phyloP scores from a whole-genome alignment of 768 basidiomycete genomes.

The Boletus barrowsii region DNA sequence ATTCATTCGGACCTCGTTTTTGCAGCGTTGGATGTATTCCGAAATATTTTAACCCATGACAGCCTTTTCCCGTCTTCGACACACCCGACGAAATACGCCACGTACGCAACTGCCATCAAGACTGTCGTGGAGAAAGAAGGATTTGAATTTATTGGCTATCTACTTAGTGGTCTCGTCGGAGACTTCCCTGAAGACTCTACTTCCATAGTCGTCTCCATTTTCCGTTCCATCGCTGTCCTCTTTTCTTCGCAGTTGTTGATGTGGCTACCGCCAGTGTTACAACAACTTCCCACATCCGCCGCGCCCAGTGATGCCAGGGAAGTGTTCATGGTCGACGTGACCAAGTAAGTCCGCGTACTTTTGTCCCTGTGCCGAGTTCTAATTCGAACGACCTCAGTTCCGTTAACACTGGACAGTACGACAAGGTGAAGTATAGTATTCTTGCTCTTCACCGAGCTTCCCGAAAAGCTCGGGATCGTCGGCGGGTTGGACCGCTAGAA shows the following conservation, averaged over 20 bases:
- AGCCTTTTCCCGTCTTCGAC: constrained; percentile 49
- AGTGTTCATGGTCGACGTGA: constrained; percentile 71
- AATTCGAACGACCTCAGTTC: constrained; percentile 43
- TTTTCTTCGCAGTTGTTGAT: constrained; percentile 66
- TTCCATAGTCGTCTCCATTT: constrained; percentile 69
- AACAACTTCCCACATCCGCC: constrained; percentile 59
- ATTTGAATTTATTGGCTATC: constrained; percentile 59
- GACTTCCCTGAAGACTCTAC: constrained; percentile 87
- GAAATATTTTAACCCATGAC: constrained; percentile 72
- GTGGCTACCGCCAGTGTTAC: constrained; percentile 73
- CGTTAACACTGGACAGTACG: constrained; percentile 60
- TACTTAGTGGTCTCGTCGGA: constrained; percentile 77
- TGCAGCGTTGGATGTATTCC: constrained; percentile 78
- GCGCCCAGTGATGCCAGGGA: constrained; percentile 65
- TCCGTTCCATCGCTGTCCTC: constrained; percentile 62
- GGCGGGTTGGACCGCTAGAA: constrained; percentile 34
- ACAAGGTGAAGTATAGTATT: constrained; percentile 82
- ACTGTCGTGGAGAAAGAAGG: constrained; percentile 68
- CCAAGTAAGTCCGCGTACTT: constrained; percentile 49
- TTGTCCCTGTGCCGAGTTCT: constrained; percentile 1
- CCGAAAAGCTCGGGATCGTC: constrained; percentile 68
- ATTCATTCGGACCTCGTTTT: constrained; percentile 81
- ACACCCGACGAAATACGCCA: constrained; percentile 55
- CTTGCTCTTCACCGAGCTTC: constrained; percentile 68
- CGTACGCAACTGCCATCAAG: constrained; percentile 62